Evolutionary conservation across 2,329 filamentous ascomycete genomes (phyloP).

Genomic region (Plenodomus biglobosus): DNA sequence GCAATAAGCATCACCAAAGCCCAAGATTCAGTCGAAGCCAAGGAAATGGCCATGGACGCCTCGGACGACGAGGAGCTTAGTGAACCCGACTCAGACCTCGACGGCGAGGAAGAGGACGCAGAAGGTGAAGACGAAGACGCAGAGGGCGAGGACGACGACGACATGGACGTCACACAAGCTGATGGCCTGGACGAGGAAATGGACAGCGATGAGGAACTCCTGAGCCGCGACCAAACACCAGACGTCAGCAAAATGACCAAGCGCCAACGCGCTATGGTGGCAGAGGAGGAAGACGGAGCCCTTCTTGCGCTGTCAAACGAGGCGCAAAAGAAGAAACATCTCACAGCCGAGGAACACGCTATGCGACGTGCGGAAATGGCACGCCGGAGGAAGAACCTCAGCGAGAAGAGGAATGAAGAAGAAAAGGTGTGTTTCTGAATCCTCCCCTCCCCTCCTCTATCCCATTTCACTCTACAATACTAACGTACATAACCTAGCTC

Average conservation of each 20-base stretch:
- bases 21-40: constrained; percentile 50
- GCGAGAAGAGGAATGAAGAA: constrained; percentile 76
- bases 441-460: not conserved
- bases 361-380: constrained; percentile 76
- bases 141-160: constrained; percentile 47
- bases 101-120: constrained; percentile 48
- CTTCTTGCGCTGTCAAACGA: constrained; percentile 62
- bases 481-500: constrained; percentile 57
- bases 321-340: constrained; percentile 71
- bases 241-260: constrained; percentile 69
- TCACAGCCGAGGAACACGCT: constrained; percentile 72
- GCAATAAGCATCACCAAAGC: constrained; percentile 38
- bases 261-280: constrained; percentile 63
- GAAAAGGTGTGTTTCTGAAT: constrained; percentile 60
- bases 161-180: constrained; percentile 34
- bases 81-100: constrained; percentile 44
- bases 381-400: constrained; percentile 69
- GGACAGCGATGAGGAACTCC: constrained; percentile 57
- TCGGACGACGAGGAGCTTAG: constrained; percentile 50
- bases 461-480: not conserved
- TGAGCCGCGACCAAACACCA: constrained; percentile 60
- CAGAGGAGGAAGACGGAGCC: constrained; percentile 51
- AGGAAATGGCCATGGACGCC: constrained; percentile 54
- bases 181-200: constrained; percentile 45
- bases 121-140: constrained; percentile 51